A percentile compares a stretch with the other conserved stretches of the same genome.
Conservation (phyloP, 2,329 filamentous ascomycete genomes). For the Furcasterigmium furcatum region DNA sequence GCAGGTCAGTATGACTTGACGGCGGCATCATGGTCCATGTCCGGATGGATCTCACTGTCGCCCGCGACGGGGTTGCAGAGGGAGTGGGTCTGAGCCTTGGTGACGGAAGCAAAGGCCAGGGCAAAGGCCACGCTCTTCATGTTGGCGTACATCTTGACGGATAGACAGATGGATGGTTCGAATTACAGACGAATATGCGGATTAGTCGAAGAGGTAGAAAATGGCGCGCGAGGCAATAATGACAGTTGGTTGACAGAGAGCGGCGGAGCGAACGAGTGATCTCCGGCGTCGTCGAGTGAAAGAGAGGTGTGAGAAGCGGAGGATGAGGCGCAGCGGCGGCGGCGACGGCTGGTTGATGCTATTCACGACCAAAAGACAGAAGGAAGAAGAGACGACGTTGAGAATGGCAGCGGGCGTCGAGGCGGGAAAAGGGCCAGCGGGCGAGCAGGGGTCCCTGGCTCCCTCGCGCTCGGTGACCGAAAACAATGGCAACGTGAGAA, state of each 20-base stretch:
- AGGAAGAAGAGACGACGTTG: neutral
- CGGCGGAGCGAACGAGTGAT: neutral
- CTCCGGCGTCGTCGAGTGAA: neutral
- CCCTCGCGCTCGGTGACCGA: neutral
- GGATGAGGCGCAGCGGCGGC: neutral
- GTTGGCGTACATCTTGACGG: neutral
- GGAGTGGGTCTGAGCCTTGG: slow-evolving; percentile 11
- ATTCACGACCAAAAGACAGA: neutral
- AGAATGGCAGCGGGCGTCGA: neutral
- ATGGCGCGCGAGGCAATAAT: neutral
- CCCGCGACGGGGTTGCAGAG: slow-evolving; percentile 13
- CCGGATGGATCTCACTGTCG: slow-evolving; percentile 5
- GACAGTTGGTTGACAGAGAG: neutral
- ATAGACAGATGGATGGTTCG: neutral
- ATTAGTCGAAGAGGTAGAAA: neutral
- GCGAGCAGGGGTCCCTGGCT: neutral
- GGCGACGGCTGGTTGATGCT: neutral
- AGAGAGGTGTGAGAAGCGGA: neutral
- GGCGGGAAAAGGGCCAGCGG: neutral
- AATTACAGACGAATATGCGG: neutral
- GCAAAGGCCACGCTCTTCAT: slow-evolving; percentile 1
- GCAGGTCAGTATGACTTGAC: slow-evolving; percentile 1
- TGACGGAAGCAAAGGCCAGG: slow-evolving; percentile 7
- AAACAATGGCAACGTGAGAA: neutral
- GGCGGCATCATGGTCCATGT: neutral